Percentiles rank a stretch among this genome's conserved stretches.
These are phyloP conservation scores for Paraconiothyrium sp. DNA, from an alignment of 2,329 filamentous ascomycete species.

Conservation along the genomic window DNA sequence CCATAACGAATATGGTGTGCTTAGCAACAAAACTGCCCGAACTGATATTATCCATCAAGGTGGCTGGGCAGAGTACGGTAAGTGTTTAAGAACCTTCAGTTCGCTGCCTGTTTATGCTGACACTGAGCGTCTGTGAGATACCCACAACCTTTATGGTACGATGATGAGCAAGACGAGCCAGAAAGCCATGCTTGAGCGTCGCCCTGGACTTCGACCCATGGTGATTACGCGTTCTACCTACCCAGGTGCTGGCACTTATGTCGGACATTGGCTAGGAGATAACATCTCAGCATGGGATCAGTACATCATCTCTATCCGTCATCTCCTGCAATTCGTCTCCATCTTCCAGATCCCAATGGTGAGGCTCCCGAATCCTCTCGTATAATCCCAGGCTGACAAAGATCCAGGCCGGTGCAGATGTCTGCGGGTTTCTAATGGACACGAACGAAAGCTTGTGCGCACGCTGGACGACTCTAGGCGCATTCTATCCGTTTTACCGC, in stretches of 20 bases:
- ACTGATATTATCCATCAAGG: slow-evolving; percentile 74
- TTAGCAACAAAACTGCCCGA: slow-evolving; percentile 63
- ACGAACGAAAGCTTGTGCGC: slow-evolving; percentile 75
- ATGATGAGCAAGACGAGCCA: slow-evolving; percentile 76
- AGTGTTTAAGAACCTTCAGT: background rate
- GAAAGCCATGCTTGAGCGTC: slow-evolving; percentile 74
- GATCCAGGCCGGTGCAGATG: slow-evolving; percentile 65
- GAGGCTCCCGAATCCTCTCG: slow-evolving; percentile 9
- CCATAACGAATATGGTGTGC: slow-evolving; percentile 62
- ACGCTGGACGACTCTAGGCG: slow-evolving; percentile 76
- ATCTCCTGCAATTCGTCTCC: slow-evolving; percentile 56
- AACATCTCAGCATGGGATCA: slow-evolving; percentile 56
- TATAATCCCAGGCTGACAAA: background rate
- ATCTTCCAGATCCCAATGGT: slow-evolving; percentile 59
- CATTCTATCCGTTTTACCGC: slow-evolving; percentile 78
- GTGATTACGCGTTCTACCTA: slow-evolving; percentile 83
- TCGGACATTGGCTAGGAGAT: slow-evolving; percentile 69
- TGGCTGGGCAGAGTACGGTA: slow-evolving; percentile 70
- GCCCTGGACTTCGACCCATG: slow-evolving; percentile 71
- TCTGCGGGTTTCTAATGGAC: slow-evolving; percentile 76
- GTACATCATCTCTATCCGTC: slow-evolving; percentile 52
- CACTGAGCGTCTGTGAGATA: background rate
- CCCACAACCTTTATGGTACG: slow-evolving; percentile 64
- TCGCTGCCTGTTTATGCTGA: background rate
- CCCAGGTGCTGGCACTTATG: slow-evolving; percentile 71